phyloP scores from a whole-genome alignment of 1,284 basidiomycete species.

The Fistulina hepatica region DNA sequence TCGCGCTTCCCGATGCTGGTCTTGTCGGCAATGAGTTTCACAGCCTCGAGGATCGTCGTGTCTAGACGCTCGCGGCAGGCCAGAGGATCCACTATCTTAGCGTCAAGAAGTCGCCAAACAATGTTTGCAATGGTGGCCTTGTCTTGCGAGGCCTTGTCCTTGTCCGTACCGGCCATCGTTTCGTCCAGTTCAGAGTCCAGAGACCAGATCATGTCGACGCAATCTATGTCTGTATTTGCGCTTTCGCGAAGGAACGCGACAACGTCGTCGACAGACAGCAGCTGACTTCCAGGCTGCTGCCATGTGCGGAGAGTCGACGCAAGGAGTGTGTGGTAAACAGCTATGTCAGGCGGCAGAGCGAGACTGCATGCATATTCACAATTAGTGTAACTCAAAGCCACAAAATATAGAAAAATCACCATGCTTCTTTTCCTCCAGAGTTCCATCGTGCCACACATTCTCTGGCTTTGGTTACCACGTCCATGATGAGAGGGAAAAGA shows the following conservation, averaged over 20 bases:
- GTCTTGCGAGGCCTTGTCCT: constrained; percentile 32
- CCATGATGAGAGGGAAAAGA: constrained; percentile 31
- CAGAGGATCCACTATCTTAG: too few species aligned
- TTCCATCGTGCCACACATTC: constrained; percentile 41
- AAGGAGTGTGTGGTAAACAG: constrained; percentile 51
- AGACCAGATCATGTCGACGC: constrained; percentile 73
- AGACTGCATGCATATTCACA: constrained; percentile 9
- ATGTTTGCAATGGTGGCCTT: constrained; percentile 17
- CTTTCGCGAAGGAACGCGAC: constrained; percentile 54
- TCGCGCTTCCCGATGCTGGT: constrained; percentile 59
- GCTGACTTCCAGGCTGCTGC: constrained; percentile 38
- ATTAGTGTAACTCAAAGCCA: constrained; percentile 8
- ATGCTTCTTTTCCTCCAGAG: constrained; percentile 47
- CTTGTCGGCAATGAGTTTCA: constrained; percentile 57
- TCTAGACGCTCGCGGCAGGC: constrained; percentile 70
- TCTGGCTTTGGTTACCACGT: constrained; percentile 38
- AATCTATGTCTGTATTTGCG: constrained; percentile 45
- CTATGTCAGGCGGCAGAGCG: too few species aligned
- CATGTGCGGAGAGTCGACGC: constrained; percentile 39
- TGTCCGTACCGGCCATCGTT: constrained; percentile 43
- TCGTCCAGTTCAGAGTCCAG: constrained; percentile 69
- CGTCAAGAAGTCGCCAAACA: too few species aligned
- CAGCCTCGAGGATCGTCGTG: constrained; percentile 42
- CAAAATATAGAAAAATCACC: constrained; percentile 30
- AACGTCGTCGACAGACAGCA: constrained; percentile 38